Percentiles rank a stretch among this genome's conserved stretches.
These are phyloP conservation scores for Paragyromitra xinjiangensis DNA, from an alignment of 495 filamentous ascomycete genomes.

Conservation along the genomic window DNA sequence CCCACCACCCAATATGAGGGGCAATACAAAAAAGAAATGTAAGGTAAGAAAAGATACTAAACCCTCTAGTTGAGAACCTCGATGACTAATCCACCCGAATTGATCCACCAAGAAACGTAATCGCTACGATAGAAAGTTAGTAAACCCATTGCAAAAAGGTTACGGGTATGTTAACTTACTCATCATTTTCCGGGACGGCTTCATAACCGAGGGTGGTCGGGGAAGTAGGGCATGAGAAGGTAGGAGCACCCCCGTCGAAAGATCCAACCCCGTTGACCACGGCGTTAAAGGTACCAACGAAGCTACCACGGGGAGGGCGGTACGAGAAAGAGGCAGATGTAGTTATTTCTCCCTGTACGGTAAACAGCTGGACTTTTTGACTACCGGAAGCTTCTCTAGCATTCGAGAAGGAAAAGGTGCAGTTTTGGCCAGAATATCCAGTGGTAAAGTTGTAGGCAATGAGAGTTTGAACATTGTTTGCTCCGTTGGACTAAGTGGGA, in stretches of 20 bases:
- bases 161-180: not conserved
- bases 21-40: not conserved
- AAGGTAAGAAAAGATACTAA: not conserved
- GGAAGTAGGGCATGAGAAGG: not conserved
- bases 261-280: not conserved
- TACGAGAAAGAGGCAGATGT: not conserved
- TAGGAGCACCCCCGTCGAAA: conserved; percentile 6
- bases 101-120: not conserved
- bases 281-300: conserved; percentile 9
- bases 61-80: not conserved
- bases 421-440: conserved; percentile 19
- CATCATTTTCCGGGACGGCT: conserved; percentile 6
- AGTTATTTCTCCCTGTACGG: not conserved
- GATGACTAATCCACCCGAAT: not conserved
- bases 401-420: conserved; percentile 4
- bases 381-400: not conserved
- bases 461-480: conserved; percentile 8
- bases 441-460: not conserved
- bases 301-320: conserved; percentile 6
- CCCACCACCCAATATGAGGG: too few relatives aligned
- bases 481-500: conserved; percentile 3
- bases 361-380: conserved; percentile 18
- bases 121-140: not conserved
- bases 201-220: not conserved
- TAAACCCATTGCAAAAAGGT: not conserved